phyloP scores from a whole-genome alignment of 176 grass and related monocot species.

The Carex parvula region DNA sequence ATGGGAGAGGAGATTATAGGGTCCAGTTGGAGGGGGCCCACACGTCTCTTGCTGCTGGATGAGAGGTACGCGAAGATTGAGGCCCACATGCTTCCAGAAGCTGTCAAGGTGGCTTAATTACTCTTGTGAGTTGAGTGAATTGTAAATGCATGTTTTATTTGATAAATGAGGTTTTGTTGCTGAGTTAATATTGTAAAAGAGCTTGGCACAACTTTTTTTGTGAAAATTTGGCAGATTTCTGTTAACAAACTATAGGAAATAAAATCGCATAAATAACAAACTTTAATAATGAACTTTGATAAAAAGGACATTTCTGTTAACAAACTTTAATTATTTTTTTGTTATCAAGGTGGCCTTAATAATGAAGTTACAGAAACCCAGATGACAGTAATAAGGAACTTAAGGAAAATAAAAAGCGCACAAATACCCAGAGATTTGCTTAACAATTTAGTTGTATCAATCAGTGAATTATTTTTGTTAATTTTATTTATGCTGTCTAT shows the following conservation, averaged over 20 bases:
- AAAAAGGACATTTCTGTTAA: too few species aligned
- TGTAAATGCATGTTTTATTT: not conserved
- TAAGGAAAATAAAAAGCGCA: not conserved
- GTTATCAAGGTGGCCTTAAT: not conserved
- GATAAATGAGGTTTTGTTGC: not conserved
- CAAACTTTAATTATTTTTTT: too few species aligned
- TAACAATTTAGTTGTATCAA: not conserved
- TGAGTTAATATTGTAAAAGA: not conserved
- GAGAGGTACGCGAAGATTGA: conserved; percentile 49
- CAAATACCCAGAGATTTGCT: not conserved
- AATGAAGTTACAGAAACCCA: not conserved
- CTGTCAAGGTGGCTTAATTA: conserved; percentile 56
- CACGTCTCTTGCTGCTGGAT: conserved; percentile 69
- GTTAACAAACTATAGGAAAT: not conserved
- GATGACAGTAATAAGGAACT: not conserved
- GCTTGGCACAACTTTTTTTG: not conserved
- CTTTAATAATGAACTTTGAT: too few species aligned
- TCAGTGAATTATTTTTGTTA: not conserved
- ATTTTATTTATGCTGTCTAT: conserved; percentile 20
- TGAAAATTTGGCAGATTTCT: not conserved
- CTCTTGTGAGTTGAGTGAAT: conserved; percentile 23
- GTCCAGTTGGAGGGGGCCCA: conserved; percentile 48
- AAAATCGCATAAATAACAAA: too few species aligned
- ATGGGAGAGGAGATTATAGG: conserved; percentile 44
- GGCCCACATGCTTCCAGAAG: conserved; percentile 52